Conservation (phyloP, 345 rosid species). For the Eucalyptus cloeziana region DNA sequence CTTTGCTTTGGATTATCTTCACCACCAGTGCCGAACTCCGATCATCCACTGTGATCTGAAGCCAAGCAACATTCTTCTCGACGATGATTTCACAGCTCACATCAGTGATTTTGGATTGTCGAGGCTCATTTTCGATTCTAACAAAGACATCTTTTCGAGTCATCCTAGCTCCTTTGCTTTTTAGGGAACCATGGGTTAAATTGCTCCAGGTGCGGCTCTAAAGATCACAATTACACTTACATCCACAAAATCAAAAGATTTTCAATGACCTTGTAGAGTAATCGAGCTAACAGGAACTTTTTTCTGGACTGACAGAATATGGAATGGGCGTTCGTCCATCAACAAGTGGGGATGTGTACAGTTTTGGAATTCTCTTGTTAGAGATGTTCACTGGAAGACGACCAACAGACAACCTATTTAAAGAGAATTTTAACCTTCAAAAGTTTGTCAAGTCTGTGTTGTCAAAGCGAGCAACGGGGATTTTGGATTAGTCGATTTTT, state of each 20-base stretch:
- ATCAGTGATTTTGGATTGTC: background rate
- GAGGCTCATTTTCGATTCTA: background rate
- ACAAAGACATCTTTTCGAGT: background rate
- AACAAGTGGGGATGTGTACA: too few relatives aligned
- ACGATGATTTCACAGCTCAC: background rate
- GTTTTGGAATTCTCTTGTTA: background rate
- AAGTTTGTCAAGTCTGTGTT: too few relatives aligned
- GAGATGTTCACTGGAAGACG: background rate
- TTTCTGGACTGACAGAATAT: too few relatives aligned
- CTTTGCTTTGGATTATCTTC: background rate
- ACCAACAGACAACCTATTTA: rapidly evolving
- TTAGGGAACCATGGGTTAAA: background rate
- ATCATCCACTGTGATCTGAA: background rate
- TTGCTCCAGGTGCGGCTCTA: background rate
- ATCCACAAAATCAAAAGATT: background rate
- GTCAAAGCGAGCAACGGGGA: too few relatives aligned
- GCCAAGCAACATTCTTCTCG: background rate
- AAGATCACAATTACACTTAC: background rate
- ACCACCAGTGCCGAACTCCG: background rate
- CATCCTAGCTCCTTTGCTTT: background rate
- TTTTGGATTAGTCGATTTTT: too few relatives aligned
- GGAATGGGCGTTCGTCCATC: too few relatives aligned
- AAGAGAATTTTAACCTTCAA: too few relatives aligned
- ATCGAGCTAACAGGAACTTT: too few relatives aligned
- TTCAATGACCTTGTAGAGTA: background rate